Percentiles rank a stretch among this genome's conserved stretches.
These are phyloP conservation scores for Exophiala viscosa DNA, from an alignment of 2,329 filamentous ascomycete genomes.

Conservation along the genomic window DNA sequence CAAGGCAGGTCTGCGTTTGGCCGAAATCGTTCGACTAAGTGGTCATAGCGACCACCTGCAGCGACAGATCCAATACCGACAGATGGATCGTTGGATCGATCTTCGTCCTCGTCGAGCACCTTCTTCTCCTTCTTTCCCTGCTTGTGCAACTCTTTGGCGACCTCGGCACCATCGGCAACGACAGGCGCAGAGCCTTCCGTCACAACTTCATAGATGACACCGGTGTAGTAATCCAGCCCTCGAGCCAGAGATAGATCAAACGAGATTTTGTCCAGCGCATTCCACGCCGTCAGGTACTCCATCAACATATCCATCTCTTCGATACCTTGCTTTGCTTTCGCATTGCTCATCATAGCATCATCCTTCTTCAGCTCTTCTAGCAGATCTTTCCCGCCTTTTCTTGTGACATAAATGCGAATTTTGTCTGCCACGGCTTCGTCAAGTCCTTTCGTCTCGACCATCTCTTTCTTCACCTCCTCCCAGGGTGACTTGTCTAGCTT, in stretches of 20 bases:
- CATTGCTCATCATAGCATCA: constrained; percentile 65
- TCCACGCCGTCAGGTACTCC: constrained; percentile 75
- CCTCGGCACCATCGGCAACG: constrained; percentile 34
- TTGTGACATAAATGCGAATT: constrained; percentile 79
- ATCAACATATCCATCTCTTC: constrained; percentile 78
- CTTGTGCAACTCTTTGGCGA: constrained; percentile 42
- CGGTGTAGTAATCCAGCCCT: constrained; percentile 90
- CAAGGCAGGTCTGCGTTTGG: constrained; percentile 83
- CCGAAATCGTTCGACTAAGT: constrained; percentile 90
- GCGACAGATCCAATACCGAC: constrained; percentile 84
- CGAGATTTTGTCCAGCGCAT: constrained; percentile 68
- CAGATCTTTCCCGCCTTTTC: constrained; percentile 71
- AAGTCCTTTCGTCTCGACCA: constrained; percentile 88
- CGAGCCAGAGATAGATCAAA: constrained; percentile 88
- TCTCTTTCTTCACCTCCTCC: constrained; percentile 85
- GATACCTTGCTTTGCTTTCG: constrained; percentile 72
- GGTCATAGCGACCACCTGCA: constrained; percentile 86
- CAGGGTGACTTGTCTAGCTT: constrained; percentile 93
- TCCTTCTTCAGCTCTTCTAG: constrained; percentile 67
- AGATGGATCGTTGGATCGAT: constrained; percentile 73
- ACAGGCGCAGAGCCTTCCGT: constrained; percentile 70
- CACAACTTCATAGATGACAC: constrained; percentile 84
- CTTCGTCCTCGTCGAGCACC: constrained; percentile 57
- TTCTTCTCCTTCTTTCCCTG: constrained; percentile 54
- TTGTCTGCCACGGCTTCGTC: constrained; percentile 72